phyloP scores from a whole-genome alignment of 1,284 basidiomycete species.

The Quambalaria eucalypti region DNA sequence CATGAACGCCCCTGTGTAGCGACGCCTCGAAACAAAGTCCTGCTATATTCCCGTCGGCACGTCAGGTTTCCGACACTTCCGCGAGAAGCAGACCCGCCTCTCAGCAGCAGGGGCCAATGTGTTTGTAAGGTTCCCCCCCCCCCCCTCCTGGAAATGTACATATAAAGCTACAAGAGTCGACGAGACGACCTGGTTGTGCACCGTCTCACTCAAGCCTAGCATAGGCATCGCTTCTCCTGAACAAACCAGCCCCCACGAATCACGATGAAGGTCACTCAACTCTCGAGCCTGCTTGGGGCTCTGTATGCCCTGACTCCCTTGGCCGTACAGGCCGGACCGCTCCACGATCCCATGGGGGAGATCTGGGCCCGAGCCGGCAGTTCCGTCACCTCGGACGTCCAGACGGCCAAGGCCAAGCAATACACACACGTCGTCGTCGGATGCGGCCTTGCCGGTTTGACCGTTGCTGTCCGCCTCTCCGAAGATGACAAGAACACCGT shows the following conservation, averaged over 20 bases:
- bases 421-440: slow-evolving; percentile 17
- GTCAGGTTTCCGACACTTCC: too few species aligned
- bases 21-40: too few species aligned
- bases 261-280: not conserved
- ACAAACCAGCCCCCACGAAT: too few species aligned
- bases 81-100: too few species aligned
- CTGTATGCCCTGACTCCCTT: not conserved
- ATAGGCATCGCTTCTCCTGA: too few species aligned
- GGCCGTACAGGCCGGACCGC: not conserved
- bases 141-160: not conserved
- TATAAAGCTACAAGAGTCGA: not conserved
- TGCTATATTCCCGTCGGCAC: too few species aligned
- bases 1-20: too few species aligned
- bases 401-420: not conserved
- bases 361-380: not conserved
- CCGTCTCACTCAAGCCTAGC: not conserved
- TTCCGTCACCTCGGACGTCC: not conserved
- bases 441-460: slow-evolving; percentile 38
- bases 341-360: not conserved
- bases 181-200: not conserved
- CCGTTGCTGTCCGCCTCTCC: slow-evolving; percentile 36
- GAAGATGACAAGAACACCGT: slow-evolving; percentile 32
- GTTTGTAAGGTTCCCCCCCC: too few species aligned
- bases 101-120: too few species aligned
- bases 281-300: not conserved